phyloP scores from a whole-genome alignment of 495 filamentous ascomycete species.

The Parathielavia hyrcaniae region DNA sequence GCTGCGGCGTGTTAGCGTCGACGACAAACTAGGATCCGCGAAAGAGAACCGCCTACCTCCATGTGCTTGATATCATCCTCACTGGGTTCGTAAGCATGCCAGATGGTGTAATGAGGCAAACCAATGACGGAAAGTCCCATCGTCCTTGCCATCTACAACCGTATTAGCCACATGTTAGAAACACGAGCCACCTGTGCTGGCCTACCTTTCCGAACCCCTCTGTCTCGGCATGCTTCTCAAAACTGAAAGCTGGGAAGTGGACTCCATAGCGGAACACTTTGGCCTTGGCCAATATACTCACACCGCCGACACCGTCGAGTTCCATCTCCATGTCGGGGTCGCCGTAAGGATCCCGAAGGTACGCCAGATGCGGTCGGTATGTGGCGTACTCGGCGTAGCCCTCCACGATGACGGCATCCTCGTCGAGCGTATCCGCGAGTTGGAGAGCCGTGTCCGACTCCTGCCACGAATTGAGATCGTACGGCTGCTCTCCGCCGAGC shows the following conservation, averaged over 20 bases:
- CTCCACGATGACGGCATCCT: slow-evolving; percentile 98
- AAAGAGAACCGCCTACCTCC: slow-evolving; percentile 51
- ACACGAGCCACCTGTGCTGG: background rate
- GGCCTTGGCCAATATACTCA: slow-evolving; percentile 95
- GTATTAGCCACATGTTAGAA: slow-evolving; percentile 29
- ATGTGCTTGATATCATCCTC: slow-evolving; percentile 96
- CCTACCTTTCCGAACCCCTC: slow-evolving; percentile 97
- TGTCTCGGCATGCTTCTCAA: slow-evolving; percentile 97
- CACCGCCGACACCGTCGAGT: slow-evolving; percentile 93
- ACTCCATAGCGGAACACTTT: slow-evolving; percentile 89
- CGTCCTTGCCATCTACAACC: slow-evolving; percentile 82
- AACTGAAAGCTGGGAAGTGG: slow-evolving; percentile 97
- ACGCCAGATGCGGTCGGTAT: slow-evolving; percentile 95
- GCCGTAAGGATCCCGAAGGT: slow-evolving; percentile 93
- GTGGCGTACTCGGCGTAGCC: slow-evolving; percentile 99
- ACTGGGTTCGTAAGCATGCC: slow-evolving; percentile 98
- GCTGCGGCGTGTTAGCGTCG: slow-evolving; percentile 39
- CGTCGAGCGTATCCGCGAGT: slow-evolving; percentile 89
- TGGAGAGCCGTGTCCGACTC: slow-evolving; percentile 95
- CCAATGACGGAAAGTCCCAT: slow-evolving; percentile 97
- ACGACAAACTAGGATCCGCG: background rate
- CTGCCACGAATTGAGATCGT: slow-evolving; percentile 99
- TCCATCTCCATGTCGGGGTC: slow-evolving; percentile 99
- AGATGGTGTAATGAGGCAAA: slow-evolving; percentile 96
- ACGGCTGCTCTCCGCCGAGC: slow-evolving; percentile 98